Percentiles rank a stretch among this genome's conserved stretches.
Evolutionary conservation across 495 filamentous ascomycete species (phyloP).

Genomic region (Aspergillus haitiensis): DNA sequence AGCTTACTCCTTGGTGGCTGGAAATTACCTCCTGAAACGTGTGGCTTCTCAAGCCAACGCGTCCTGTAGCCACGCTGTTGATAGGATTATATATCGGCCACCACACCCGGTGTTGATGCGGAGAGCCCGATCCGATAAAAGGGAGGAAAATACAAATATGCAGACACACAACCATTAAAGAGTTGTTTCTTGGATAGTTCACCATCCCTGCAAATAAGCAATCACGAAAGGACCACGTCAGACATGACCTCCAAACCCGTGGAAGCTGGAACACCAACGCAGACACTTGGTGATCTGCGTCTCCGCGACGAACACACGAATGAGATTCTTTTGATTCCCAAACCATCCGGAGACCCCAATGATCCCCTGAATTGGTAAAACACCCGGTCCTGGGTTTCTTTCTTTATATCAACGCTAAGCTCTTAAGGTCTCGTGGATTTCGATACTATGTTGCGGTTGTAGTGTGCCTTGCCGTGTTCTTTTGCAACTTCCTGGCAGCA

Average conservation of each 20-base stretch:
- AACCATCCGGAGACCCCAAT: slow-evolving; percentile 29
- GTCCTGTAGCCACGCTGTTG: no score
- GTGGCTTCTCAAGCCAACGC: neutral
- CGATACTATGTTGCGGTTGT: slow-evolving; percentile 51
- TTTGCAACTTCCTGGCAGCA: slow-evolving; percentile 57
- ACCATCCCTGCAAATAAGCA: neutral
- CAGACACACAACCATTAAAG: no score
- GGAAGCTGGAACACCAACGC: neutral
- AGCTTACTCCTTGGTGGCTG: no score
- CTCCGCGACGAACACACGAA: slow-evolving; percentile 51
- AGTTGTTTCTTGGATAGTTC: no score
- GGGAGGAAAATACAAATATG: neutral
- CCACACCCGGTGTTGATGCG: neutral
- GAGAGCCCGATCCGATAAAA: neutral
- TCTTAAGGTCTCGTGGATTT: slow-evolving; percentile 42
- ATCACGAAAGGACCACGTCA: no score
- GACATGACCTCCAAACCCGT: no score
- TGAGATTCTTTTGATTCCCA: slow-evolving; percentile 31
- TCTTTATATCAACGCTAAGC: slow-evolving; percentile 28
- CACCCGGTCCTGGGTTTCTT: slow-evolving; percentile 18
- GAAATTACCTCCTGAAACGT: no score
- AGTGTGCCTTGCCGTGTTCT: slow-evolving; percentile 53
- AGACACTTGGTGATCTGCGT: slow-evolving; percentile 45
- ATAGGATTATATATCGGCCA: no score
- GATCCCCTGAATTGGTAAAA: slow-evolving; percentile 39